Evolutionary conservation across 257 asterid genomes (phyloP), one percentile per base, ranked within the genome.

Genomic region (Striga asiatica): DNA sequence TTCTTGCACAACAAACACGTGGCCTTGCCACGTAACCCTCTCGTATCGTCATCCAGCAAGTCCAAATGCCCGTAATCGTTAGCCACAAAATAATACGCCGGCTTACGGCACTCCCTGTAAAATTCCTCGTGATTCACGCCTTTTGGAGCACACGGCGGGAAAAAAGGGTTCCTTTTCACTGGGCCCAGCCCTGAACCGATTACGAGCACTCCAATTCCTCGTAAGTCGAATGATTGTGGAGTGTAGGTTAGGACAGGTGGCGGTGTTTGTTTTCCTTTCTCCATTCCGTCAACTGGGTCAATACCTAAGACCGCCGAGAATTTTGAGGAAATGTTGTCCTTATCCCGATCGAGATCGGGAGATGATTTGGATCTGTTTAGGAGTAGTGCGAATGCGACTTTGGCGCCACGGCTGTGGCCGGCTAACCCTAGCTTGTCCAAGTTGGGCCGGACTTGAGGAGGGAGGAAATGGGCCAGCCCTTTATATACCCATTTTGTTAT

Each of bases 371-470:
- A 13, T 11, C 21, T 18, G 1, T 25, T 32, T 21, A 83, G 77
- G 21, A 86, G 77, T 7, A 79, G 39, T 6, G 75, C 94, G 31
- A 89, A 89, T 1, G 91, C 94, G 2, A 76, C 96, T 68, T 89
- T 89, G 9, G 88, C 97, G 3, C 98, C 96, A 0, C 98, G 81
- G 19, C 98, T 89, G 46, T 89, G 98, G 39, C 96, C 98, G 0
- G 86, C 76, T 9, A 89, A 73, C 4, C 63, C 96, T 11, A 89
- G 69, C 54, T 78, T 79, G 1, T 16, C 39, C 20, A 83, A 35
- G 69, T 83, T 62, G 8, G 96, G 91, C 16, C 62, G 62, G 2
- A 86, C 83, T 7, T 73, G n/a, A 12, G 81, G 37, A 6, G 96
- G 98, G 61, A 89, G 91, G 46, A 63, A 66, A 38, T 64, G 55